Base-by-base conservation (phyloP, 495 filamentous ascomycete species). In the Penicillium parvum region DNA sequence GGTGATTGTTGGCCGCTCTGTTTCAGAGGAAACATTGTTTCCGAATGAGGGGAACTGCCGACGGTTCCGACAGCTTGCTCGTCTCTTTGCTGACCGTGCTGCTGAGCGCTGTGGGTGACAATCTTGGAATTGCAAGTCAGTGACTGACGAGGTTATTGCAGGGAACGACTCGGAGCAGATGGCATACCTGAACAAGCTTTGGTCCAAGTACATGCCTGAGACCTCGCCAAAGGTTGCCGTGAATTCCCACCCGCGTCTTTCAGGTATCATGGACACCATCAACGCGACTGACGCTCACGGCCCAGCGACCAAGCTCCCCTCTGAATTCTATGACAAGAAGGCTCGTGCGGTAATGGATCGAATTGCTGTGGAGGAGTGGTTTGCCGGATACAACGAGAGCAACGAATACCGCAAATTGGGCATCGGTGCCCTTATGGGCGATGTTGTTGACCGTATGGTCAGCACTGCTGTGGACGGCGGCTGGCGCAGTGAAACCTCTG, bases 301-400 rank as follows among this genome's bases (percentile, higher is more conserved):
- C 0, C 77, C 84, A 0, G 73, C 74, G 10, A 95, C 88, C 0
- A 73, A 71, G 32, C 73, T 98, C 5, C 92, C 92, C 0, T 63
- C 67, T 10, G 86, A 90, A 37, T 98, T 98, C 64, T 97, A 98
- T 61, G 88, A 96, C 53, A 55, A 71, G 21, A 85, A 83, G 60
- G 84, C 68, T 3, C 63, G 77, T 4, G 72, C 68, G 2, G 82
- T 89, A 34, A 77, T 96, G 40, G 85, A 96, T 37, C 74, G 75
- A 19, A 86, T 96, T 34, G 78, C 74, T 29, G 82, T 87, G 2
- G 92, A 98, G 50, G 94, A 98, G 66, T 97, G 92, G 92, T 97
- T 84, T 57, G 66, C 80, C 6, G 92, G 91, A 3, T 98, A 90
- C 60, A 73, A 72, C 27, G 88, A 96, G 65, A 88, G 79, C 41